A percentile compares a stretch with the other conserved stretches of the same genome.
These are phyloP conservation scores for Metschnikowia lochheadii DNA, from an alignment of 805 yeast genomes.

Conservation along the genomic window DNA sequence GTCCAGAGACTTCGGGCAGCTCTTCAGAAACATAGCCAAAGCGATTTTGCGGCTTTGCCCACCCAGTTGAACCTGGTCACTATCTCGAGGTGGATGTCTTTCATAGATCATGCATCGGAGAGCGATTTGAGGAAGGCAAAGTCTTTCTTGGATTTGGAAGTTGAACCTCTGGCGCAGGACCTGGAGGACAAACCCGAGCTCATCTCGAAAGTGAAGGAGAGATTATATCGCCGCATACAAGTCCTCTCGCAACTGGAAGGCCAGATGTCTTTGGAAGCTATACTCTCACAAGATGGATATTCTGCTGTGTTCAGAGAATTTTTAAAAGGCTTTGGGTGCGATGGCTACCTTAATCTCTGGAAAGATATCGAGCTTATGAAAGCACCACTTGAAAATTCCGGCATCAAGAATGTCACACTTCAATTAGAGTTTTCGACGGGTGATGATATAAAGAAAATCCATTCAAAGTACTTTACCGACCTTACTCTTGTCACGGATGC, in stretches of 20 bases:
- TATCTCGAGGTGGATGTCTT: conserved; percentile 1
- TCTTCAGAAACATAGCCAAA: conserved; percentile 52
- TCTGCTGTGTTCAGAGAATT: conserved; percentile 14
- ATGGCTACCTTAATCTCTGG: conserved; percentile 53
- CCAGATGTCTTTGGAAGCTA: conserved; percentile 6
- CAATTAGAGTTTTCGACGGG: conserved; percentile 43
- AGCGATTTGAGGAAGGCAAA: neutral
- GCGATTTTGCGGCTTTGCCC: neutral
- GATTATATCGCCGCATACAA: neutral
- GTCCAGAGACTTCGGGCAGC: conserved; percentile 70
- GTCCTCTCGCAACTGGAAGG: neutral
- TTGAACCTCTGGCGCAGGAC: neutral
- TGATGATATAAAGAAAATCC: conserved; percentile 53
- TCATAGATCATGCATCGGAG: conserved; percentile 2
- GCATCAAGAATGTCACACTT: conserved; percentile 27
- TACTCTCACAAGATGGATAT: conserved; percentile 9
- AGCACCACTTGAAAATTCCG: conserved; percentile 63
- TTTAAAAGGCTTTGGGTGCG: conserved; percentile 11
- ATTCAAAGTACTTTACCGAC: conserved; percentile 37
- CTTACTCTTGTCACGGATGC: conserved; percentile 2
- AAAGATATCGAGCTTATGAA: conserved; percentile 59
- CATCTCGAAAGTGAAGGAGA: neutral
- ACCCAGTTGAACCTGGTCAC: neutral
- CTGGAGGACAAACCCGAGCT: neutral
- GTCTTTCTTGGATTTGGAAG: neutral